Evolutionary conservation across 768 basidiomycete genomes (phyloP), one percentile per base, ranked within the genome.

Genomic region (Leccinum truebloodii): DNA sequence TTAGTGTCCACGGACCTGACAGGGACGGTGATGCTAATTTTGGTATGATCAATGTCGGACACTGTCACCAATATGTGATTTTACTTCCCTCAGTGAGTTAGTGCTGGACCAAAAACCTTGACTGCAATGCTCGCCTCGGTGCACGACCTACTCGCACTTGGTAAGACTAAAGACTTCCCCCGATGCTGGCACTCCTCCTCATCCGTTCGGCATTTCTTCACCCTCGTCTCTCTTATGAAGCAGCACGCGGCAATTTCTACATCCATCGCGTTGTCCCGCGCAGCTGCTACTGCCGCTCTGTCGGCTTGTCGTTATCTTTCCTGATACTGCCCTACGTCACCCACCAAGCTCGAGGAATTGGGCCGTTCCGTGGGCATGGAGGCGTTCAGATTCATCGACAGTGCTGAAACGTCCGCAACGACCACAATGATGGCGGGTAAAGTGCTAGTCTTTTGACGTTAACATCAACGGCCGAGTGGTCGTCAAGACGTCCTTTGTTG

Each of bases 401-500:
- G 78, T 48, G 80, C 80, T 60, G 82, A 81, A 14, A 39, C 60
- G 18, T 65, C 68, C 20, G 76, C 76, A 26, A 76, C 81, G 41
- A 86, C 81, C 0, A 75, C 90, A 39, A 81, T 87, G 20, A 80
- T 92, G 39, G 91, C 86, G 3, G 90, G 90, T 2, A 90, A 90
- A 70, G 85, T 91, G 18, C 76, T 93, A 10, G 90, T 92, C 35
- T 26, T 75, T 92, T 57, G 90, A 93, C 69, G 80, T 92, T 60
- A 87, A 89, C 65, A 82, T 93, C 61, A 67, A 75, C 12, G 72
- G 70, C 51, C 61, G 62, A 26, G 79, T 81, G 0, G 81, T 77
- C 44, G 83, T 90, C 65, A 92, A 89, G 70, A 89, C 87, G 2
- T 86, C 89, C 8, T 91, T 89, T 71, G 91, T 88, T 1, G 79